These are phyloP conservation scores for Inonotus obliquus DNA, from an alignment of 1,284 basidiomycete species.

Conservation along the genomic window DNA sequence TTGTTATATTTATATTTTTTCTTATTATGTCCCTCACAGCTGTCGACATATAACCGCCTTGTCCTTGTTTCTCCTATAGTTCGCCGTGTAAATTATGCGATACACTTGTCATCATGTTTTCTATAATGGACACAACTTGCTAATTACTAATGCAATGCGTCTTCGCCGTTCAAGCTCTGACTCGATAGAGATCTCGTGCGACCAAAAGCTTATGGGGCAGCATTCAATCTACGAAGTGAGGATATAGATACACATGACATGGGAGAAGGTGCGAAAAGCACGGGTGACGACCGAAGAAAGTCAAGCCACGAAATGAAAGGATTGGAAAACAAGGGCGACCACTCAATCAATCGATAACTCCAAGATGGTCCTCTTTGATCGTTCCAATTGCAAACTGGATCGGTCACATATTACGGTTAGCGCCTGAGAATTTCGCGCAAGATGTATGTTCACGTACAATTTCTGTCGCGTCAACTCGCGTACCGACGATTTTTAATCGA, in stretches of 20 bases:
- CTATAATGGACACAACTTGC: no score
- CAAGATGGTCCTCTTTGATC: conserved; percentile 92
- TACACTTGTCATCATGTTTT: no score
- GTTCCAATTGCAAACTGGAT: conserved; percentile 86
- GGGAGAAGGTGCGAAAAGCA: not conserved
- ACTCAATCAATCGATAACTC: conserved; percentile 59
- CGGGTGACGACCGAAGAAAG: not conserved
- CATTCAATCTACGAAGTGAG: no score
- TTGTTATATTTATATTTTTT: not conserved
- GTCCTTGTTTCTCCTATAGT: no score
- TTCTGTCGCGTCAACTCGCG: conserved; percentile 94
- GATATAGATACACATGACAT: no score
- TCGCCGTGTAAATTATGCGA: no score
- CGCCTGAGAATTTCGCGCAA: not conserved
- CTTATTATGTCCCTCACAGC: not conserved
- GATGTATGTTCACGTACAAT: conserved; percentile 58
- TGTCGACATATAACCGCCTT: no score
- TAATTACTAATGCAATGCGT: no score
- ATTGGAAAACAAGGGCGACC: not conserved
- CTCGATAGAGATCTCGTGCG: no score
- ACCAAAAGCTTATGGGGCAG: no score
- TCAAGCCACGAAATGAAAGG: not conserved
- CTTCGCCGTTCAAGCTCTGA: no score
- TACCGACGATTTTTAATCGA: conserved; percentile 94
- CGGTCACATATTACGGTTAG: not conserved